Conservation (phyloP, 2,329 filamentous ascomycete species). For the Ceratocystis diversiconidia region DNA sequence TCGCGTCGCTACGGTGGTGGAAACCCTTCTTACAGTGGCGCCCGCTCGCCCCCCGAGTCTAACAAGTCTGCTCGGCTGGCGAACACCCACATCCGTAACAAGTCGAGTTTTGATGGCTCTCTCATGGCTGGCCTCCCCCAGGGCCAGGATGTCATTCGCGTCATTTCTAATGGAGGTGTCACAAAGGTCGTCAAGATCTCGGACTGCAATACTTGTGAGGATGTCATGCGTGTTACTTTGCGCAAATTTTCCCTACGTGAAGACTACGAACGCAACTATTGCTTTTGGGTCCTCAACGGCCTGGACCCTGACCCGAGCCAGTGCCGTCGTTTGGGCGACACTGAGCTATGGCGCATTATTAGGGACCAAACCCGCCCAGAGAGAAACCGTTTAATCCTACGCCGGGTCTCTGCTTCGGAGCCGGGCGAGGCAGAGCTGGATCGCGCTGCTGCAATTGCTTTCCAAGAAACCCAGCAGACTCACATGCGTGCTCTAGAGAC, state of each 20-base stretch:
- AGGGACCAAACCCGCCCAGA: constrained; percentile 75
- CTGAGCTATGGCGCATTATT: constrained; percentile 80
- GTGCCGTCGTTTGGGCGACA: constrained; percentile 70
- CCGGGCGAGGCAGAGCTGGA: constrained; percentile 77
- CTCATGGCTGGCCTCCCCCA: constrained; percentile 74
- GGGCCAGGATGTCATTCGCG: constrained; percentile 78
- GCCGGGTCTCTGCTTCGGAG: constrained; percentile 84
- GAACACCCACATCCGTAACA: constrained; percentile 55
- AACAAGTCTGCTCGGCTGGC: constrained; percentile 21
- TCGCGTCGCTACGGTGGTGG: constrained; percentile 33
- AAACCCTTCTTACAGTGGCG: constrained; percentile 35
- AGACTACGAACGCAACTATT: constrained; percentile 87
- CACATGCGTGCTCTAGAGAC: constrained; percentile 49
- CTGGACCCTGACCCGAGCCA: constrained; percentile 68
- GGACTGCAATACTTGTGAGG: constrained; percentile 79
- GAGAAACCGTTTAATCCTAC: constrained; percentile 75
- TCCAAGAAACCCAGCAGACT: constrained; percentile 68
- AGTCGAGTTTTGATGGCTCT: constrained; percentile 71
- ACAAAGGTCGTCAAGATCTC: constrained; percentile 91
- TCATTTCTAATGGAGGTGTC: constrained; percentile 81
- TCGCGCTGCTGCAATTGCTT: constrained; percentile 73
- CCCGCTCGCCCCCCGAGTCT: constrained; percentile 45
- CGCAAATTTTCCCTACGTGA: constrained; percentile 79
- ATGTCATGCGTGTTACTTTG: constrained; percentile 79
- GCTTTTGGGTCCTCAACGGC: constrained; percentile 85